A percentile compares a stretch with the other conserved stretches of the same genome.
Evolutionary conservation across 2,329 filamentous ascomycete species (phyloP).

Genomic region (Pseudogymnoascus sp.): DNA sequence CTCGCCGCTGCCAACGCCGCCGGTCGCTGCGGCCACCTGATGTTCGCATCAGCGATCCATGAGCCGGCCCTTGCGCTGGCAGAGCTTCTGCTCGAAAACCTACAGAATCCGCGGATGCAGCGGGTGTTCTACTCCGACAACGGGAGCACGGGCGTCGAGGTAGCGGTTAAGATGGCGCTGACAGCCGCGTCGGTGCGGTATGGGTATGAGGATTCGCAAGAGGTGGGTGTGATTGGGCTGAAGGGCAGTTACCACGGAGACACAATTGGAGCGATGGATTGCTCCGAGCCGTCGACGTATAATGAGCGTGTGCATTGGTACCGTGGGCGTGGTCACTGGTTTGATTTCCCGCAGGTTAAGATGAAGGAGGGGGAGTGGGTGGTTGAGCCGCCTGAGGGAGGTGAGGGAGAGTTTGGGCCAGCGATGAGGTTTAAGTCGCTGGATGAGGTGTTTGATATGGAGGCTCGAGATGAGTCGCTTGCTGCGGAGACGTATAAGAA

Average conservation of each 20-base stretch:
- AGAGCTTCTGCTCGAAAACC: constrained; percentile 51
- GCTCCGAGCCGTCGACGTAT: constrained; percentile 67
- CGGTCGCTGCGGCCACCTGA: constrained; percentile 79
- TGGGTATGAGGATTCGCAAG: constrained; percentile 49
- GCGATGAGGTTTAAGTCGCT: constrained; percentile 34
- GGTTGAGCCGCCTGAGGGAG: constrained; percentile 33
- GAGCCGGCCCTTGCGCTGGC: constrained; percentile 68
- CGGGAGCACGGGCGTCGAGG: constrained; percentile 75
- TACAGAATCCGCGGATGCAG: constrained; percentile 57
- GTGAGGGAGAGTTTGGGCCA: constrained; percentile 17
- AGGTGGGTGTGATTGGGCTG: constrained; percentile 64
- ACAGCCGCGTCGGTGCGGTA: constrained; percentile 62
- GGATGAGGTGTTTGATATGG: constrained; percentile 54
- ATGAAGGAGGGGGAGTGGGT: constrained; percentile 62
- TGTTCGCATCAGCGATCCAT: constrained; percentile 78
- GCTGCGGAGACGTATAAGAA: constrained; percentile 47
- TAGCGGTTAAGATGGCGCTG: constrained; percentile 79
- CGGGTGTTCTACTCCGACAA: constrained; percentile 82
- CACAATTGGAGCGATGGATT: constrained; percentile 84
- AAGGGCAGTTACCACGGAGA: constrained; percentile 82
- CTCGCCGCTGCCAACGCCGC: constrained; percentile 75
- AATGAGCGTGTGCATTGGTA: constrained; percentile 89
- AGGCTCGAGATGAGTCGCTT: constrained; percentile 38
- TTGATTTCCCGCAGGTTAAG: constrained; percentile 68
- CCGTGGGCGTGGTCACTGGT: constrained; percentile 69